A percentile compares a stretch with the other conserved stretches of the same genome.
Evolutionary conservation across 2,329 filamentous ascomycete species (phyloP).

Genomic region (Cordyceps cateniannulata): DNA sequence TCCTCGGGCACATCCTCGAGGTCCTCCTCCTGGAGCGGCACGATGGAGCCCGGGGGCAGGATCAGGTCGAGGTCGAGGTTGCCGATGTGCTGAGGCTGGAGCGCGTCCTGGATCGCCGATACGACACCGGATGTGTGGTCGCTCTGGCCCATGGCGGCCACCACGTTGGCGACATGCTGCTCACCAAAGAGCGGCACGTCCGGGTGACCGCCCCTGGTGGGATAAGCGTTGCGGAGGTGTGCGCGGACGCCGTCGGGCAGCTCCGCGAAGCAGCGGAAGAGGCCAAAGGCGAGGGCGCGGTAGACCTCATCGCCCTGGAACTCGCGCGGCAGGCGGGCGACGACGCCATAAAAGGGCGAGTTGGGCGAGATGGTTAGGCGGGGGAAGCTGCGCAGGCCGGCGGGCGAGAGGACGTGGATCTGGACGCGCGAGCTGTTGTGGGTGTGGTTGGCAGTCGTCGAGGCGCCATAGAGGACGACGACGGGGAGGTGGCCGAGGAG

Average conservation of each 20-base stretch:
- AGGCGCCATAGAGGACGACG: slow-evolving; percentile 86
- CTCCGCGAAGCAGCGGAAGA: slow-evolving; percentile 92
- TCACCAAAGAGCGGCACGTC: slow-evolving; percentile 73
- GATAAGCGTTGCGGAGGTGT: slow-evolving; percentile 56
- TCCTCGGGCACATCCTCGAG: slow-evolving; percentile 53
- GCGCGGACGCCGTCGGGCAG: slow-evolving; percentile 70
- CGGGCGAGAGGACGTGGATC: slow-evolving; percentile 83
- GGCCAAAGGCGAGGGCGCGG: slow-evolving; percentile 81
- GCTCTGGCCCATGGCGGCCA: slow-evolving; percentile 74
- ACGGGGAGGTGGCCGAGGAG: slow-evolving; percentile 74
- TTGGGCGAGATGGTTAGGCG: slow-evolving; percentile 90
- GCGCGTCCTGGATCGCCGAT: slow-evolving; percentile 63
- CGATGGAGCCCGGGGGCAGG: slow-evolving; percentile 69
- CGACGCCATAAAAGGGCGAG: slow-evolving; percentile 83
- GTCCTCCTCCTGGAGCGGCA: slow-evolving; percentile 54
- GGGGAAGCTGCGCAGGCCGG: slow-evolving; percentile 82
- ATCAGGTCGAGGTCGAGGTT: slow-evolving; percentile 87
- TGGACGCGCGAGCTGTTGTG: slow-evolving; percentile 90
- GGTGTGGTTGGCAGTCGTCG: slow-evolving; percentile 80
- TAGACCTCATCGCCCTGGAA: slow-evolving; percentile 94
- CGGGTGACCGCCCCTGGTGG: slow-evolving; percentile 44
- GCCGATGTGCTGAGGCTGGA: slow-evolving; percentile 74
- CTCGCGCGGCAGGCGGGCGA: slow-evolving; percentile 83
- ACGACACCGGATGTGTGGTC: slow-evolving; percentile 71
- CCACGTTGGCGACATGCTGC: slow-evolving; percentile 86